A percentile compares a stretch with the other conserved stretches of the same genome.
Conservation (phyloP, 2,329 filamentous ascomycete genomes). For the Scedosporium apiospermum region DNA sequence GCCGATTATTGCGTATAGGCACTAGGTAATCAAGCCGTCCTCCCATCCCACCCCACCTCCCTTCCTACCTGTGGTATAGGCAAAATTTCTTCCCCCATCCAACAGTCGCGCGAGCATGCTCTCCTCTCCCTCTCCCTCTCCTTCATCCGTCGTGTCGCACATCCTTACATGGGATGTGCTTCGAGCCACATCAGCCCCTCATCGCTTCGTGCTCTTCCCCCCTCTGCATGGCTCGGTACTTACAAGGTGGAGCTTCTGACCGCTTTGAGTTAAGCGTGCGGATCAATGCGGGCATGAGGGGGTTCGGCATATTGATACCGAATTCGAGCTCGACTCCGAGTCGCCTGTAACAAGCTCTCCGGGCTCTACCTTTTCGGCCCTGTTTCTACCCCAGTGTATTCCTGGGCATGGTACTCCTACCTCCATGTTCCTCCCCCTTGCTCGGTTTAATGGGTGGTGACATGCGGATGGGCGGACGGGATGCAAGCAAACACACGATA, state of each 20-base stretch:
- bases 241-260: not conserved
- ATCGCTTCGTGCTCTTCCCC: not conserved
- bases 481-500: not conserved
- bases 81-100: not conserved
- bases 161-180: not conserved
- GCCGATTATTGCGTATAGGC: no score
- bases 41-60: not conserved
- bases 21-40: not conserved
- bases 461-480: not conserved
- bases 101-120: not conserved
- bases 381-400: no score
- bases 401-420: no score
- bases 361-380: no score
- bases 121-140: not conserved
- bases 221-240: not conserved
- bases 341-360: not conserved
- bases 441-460: not conserved
- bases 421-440: no score
- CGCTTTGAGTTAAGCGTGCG: not conserved
- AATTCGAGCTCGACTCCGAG: not conserved
- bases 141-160: no score
- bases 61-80: not conserved
- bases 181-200: not conserved
- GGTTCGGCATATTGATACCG: constrained; percentile 1
- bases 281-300: not conserved